A percentile compares a stretch with the other conserved stretches of the same genome.
These are phyloP conservation scores for Zymoseptoria brevis DNA, from an alignment of 2,329 filamentous ascomycete species.

Conservation along the genomic window DNA sequence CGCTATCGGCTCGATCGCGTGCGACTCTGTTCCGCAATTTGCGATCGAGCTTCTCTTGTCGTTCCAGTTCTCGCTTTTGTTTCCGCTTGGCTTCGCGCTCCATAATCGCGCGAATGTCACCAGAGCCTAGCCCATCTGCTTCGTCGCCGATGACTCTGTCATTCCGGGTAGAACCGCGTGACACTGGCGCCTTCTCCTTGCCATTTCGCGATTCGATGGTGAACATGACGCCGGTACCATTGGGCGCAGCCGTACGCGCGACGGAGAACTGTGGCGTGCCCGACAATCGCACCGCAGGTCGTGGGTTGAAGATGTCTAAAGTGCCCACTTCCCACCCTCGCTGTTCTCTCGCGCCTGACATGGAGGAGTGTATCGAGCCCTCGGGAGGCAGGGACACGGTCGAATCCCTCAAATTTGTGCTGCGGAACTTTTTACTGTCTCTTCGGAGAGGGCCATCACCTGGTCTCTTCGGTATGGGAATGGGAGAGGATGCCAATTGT, in stretches of 20 bases:
- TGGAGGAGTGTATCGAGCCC: conserved; percentile 66
- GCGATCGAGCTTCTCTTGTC: conserved; percentile 59
- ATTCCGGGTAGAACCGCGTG: conserved; percentile 30
- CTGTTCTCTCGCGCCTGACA: conserved; percentile 67
- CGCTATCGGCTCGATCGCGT: conserved; percentile 38
- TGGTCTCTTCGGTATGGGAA: conserved; percentile 52
- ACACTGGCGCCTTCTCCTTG: conserved; percentile 17
- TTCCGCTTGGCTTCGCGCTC: conserved; percentile 77
- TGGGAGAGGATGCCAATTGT: conserved; percentile 61
- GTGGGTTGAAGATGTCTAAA: conserved; percentile 66
- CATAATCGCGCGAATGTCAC: conserved; percentile 78
- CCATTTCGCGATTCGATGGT: conserved; percentile 14
- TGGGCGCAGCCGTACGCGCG: conserved; percentile 26
- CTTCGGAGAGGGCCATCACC: conserved; percentile 43
- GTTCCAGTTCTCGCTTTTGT: conserved; percentile 62
- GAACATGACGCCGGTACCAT: conserved; percentile 14
- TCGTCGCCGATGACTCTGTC: conserved; percentile 59
- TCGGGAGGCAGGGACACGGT: conserved; percentile 67
- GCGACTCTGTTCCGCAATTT: conserved; percentile 60
- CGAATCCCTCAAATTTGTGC: conserved; percentile 48
- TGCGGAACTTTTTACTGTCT: conserved; percentile 59
- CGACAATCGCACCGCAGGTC: conserved; percentile 72
- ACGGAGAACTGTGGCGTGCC: conserved; percentile 53
- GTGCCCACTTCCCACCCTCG: conserved; percentile 72
- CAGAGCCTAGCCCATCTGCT: conserved; percentile 77